Percentiles rank a stretch among this genome's conserved stretches.
These are phyloP conservation scores for Penicillium salamii DNA, from an alignment of 495 filamentous ascomycete genomes.

Conservation along the genomic window DNA sequence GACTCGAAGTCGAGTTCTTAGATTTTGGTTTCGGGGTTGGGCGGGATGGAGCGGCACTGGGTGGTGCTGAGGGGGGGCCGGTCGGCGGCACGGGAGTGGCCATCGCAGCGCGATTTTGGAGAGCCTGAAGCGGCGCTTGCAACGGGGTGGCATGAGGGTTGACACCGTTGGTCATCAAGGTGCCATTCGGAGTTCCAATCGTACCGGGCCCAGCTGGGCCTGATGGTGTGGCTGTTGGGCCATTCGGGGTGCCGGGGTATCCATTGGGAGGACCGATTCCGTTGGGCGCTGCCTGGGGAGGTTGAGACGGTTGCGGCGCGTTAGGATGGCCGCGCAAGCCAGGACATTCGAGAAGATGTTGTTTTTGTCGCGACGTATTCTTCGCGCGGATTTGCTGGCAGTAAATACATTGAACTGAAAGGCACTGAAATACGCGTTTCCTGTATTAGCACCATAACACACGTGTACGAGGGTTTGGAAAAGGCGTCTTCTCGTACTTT, in stretches of 20 bases:
- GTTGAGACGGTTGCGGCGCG: constrained; percentile 41
- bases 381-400: constrained; percentile 57
- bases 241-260: constrained; percentile 46
- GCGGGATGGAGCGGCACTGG: constrained; percentile 30
- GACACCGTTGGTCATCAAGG: constrained; percentile 47
- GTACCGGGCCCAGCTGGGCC: constrained; percentile 33
- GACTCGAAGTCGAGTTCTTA: constrained; percentile 35
- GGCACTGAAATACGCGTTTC: constrained; percentile 41
- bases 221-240: constrained; percentile 32
- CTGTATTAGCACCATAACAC: constrained; percentile 40
- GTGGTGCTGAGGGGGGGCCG: constrained; percentile 28
- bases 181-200: constrained; percentile 38
- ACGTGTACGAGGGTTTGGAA: constrained; percentile 33
- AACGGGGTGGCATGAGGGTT: constrained; percentile 44
- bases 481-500: constrained; percentile 51
- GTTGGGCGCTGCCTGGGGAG: constrained; percentile 38
- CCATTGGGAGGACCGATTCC: constrained; percentile 45
- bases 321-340: constrained; percentile 47
- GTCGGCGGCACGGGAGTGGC: constrained; percentile 34
- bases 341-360: constrained; percentile 55
- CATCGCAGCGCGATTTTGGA: constrained; percentile 39
- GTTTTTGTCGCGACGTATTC: constrained; percentile 57
- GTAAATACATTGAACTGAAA: constrained; percentile 59
- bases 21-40: constrained; percentile 44
- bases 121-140: constrained; percentile 41